Conservation (phyloP, 2,329 filamentous ascomycete genomes). For the Neodidymelliopsis sp. region DNA sequence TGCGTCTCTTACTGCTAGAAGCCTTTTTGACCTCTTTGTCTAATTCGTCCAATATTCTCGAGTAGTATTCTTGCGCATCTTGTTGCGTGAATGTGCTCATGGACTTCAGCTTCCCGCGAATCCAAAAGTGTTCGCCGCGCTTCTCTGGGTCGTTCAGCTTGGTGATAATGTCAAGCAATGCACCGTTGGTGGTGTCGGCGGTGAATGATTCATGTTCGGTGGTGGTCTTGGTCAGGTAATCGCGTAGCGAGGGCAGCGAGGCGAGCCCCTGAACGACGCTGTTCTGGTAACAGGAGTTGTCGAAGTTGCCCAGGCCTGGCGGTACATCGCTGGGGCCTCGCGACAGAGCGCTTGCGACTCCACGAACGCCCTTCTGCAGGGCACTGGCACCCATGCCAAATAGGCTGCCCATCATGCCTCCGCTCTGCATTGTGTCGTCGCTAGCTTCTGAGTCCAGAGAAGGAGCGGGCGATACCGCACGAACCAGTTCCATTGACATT, state of each 20-base stretch:
- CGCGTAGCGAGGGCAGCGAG: conserved; percentile 73
- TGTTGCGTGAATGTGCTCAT: conserved; percentile 97
- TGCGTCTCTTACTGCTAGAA: conserved; percentile 54
- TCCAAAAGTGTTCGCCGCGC: conserved; percentile 81
- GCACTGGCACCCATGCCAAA: conserved; percentile 51
- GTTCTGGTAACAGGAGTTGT: conserved; percentile 98
- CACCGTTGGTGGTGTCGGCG: conserved; percentile 57
- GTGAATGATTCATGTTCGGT: conserved; percentile 46
- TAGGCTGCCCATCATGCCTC: conserved; percentile 37
- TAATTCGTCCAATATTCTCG: conserved; percentile 83
- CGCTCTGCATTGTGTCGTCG: conserved; percentile 31
- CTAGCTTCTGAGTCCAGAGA: conserved; percentile 25
- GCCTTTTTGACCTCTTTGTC: conserved; percentile 73
- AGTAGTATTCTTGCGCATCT: conserved; percentile 97
- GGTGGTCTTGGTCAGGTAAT: conserved; percentile 62
- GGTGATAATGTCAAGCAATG: conserved; percentile 71
- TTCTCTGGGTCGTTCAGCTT: conserved; percentile 74
- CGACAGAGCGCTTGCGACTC: conserved; percentile 48
- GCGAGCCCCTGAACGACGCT: conserved; percentile 85
- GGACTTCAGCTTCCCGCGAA: conserved; percentile 79
- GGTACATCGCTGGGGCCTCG: conserved; percentile 46
- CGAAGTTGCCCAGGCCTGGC: conserved; percentile 82
- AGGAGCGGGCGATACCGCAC: conserved; percentile 18
- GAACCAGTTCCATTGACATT: conserved; percentile 11
- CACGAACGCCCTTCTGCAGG: conserved; percentile 45